Percentiles rank a stretch among this genome's conserved stretches.
phyloP scores from a whole-genome alignment of 768 basidiomycete genomes.

The Mycena rebaudengoi region DNA sequence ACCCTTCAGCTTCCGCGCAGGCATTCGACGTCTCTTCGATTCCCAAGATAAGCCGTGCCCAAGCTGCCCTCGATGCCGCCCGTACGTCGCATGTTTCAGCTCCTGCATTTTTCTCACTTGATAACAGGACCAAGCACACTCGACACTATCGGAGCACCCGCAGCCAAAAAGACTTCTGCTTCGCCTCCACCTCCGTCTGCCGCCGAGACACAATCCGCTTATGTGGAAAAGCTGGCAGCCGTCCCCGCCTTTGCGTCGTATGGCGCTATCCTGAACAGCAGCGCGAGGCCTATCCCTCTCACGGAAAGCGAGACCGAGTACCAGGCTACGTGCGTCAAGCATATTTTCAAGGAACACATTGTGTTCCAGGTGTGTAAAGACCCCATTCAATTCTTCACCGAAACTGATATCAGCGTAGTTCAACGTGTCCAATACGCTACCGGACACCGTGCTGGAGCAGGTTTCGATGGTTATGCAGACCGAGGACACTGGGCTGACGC shows the following conservation, averaged over 20 bases:
- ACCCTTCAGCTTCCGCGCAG: conserved; percentile 70
- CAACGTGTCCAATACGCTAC: conserved; percentile 96
- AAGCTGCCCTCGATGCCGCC: conserved; percentile 87
- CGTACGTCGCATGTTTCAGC: conserved; percentile 58
- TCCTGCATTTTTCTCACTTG: background rate
- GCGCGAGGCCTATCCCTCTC: conserved; percentile 76
- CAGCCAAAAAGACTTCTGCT: conserved; percentile 62
- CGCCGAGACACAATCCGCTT: conserved; percentile 89
- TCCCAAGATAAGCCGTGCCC: conserved; percentile 94
- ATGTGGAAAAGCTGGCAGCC: conserved; percentile 83
- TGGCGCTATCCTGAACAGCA: conserved; percentile 90
- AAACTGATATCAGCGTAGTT: conserved; percentile 60
- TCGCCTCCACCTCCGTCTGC: conserved; percentile 81
- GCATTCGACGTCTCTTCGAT: conserved; percentile 87
- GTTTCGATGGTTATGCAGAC: conserved; percentile 93
- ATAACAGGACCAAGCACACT: conserved; percentile 77
- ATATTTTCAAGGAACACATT: conserved; percentile 93
- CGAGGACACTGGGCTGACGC: conserved; percentile 77
- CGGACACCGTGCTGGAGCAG: conserved; percentile 93
- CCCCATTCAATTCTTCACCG: background rate
- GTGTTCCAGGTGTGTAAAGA: conserved; percentile 87
- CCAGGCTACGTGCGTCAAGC: conserved; percentile 95
- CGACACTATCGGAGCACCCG: conserved; percentile 83
- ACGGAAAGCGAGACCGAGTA: conserved; percentile 99
- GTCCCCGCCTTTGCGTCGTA: conserved; percentile 88